phyloP scores from a whole-genome alignment of 1,284 basidiomycete species.

The Earliella scabrosa region DNA sequence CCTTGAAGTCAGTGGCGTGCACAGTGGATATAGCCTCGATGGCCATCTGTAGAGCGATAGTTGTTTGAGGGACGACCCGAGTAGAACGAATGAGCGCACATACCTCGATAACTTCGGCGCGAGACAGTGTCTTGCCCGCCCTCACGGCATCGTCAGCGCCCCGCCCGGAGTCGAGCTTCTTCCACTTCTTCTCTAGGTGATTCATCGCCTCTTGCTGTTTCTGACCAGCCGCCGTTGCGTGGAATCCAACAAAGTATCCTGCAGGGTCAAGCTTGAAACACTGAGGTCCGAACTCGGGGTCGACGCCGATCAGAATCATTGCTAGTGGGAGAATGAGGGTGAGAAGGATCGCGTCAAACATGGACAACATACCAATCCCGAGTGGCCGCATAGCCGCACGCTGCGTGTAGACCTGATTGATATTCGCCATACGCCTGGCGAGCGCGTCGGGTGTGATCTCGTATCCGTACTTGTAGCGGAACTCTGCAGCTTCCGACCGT shows the following conservation, averaged over 20 bases:
- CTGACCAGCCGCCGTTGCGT: slow-evolving; percentile 94
- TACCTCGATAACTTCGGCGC: slow-evolving; percentile 85
- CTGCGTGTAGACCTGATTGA: slow-evolving; percentile 99
- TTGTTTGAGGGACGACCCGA: not conserved
- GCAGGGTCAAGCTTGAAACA: slow-evolving; percentile 99
- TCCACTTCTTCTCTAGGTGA: slow-evolving; percentile 98
- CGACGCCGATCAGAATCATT: slow-evolving; percentile 96
- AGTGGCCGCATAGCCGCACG: slow-evolving; percentile 96
- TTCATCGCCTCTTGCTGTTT: slow-evolving; percentile 99
- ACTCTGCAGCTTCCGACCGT: slow-evolving; percentile 90
- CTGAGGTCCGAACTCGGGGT: slow-evolving; percentile 90
- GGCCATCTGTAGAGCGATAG: slow-evolving; percentile 66
- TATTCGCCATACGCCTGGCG: slow-evolving; percentile 93
- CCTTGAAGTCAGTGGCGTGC: slow-evolving; percentile 94
- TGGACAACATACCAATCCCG: slow-evolving; percentile 80
- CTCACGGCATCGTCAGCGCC: slow-evolving; percentile 75
- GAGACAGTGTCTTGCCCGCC: slow-evolving; percentile 68
- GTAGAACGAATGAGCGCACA: slow-evolving; percentile 24
- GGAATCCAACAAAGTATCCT: slow-evolving; percentile 98
- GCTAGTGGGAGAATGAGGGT: slow-evolving; percentile 92
- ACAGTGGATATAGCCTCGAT: slow-evolving; percentile 94
- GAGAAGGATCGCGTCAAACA: slow-evolving; percentile 1
- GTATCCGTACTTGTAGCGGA: slow-evolving; percentile 97
- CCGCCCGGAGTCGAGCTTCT: slow-evolving; percentile 82
- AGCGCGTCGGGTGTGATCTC: slow-evolving; percentile 97